These are phyloP conservation scores for Plasmopara halstedii DNA, from an alignment of 352 stramenopile species.

Conservation along the genomic window DNA sequence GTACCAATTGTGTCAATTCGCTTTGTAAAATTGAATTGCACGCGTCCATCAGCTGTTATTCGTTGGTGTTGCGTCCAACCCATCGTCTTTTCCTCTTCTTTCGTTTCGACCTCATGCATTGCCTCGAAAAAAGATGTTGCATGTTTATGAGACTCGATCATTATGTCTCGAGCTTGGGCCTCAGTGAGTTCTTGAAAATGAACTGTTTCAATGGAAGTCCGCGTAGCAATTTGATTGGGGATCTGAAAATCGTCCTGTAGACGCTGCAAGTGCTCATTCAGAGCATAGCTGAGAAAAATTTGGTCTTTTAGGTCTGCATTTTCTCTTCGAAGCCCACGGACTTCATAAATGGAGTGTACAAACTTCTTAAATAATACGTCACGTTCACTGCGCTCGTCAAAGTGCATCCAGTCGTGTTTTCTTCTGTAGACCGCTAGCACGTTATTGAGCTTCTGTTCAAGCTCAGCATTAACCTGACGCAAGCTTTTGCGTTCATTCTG, in stretches of 20 bases:
- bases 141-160: slow-evolving; percentile 63
- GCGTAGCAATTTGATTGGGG: slow-evolving; percentile 22
- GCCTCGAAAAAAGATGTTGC: slow-evolving; percentile 64
- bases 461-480: slow-evolving; percentile 44
- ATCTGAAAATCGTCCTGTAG: slow-evolving; percentile 60
- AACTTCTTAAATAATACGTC: slow-evolving; percentile 62
- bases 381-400: slow-evolving; percentile 38
- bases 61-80: slow-evolving; percentile 69
- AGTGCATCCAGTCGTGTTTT: slow-evolving; percentile 38
- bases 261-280: slow-evolving; percentile 65
- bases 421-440: slow-evolving; percentile 29
- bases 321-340: slow-evolving; percentile 40
- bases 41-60: slow-evolving; percentile 49
- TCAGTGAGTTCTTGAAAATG: slow-evolving; percentile 49
- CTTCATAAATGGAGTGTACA: slow-evolving; percentile 67
- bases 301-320: slow-evolving; percentile 39
- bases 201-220: slow-evolving; percentile 47
- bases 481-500: slow-evolving; percentile 45
- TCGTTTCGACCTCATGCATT: slow-evolving; percentile 27
- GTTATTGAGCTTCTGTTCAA: slow-evolving; percentile 38
- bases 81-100: slow-evolving; percentile 55
- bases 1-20: slow-evolving; percentile 49
- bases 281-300: slow-evolving; percentile 47
- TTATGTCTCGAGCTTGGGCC: slow-evolving; percentile 46
- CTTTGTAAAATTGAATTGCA: slow-evolving; percentile 80